phyloP scores from a whole-genome alignment of 2,329 filamentous ascomycete species.

The Diaporthe vexans region DNA sequence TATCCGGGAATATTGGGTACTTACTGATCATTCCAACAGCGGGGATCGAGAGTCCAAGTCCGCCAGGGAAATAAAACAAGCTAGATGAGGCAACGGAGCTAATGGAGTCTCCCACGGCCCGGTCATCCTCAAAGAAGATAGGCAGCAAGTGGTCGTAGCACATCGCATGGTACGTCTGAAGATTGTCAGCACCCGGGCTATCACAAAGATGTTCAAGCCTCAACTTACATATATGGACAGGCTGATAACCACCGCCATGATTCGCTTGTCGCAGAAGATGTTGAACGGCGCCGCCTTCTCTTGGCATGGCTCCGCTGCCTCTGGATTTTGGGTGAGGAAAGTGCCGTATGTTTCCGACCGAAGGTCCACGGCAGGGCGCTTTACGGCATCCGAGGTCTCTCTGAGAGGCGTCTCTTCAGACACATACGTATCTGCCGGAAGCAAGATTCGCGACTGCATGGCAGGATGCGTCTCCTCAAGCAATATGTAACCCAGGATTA shows the following conservation, averaged over 20 bases:
- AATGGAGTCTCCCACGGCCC: slow-evolving; percentile 55
- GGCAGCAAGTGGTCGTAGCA: slow-evolving; percentile 92
- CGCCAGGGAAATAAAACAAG: slow-evolving; percentile 71
- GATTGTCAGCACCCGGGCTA: slow-evolving; percentile 15
- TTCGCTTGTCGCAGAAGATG: slow-evolving; percentile 68
- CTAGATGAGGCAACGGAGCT: slow-evolving; percentile 51
- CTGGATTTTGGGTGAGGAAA: slow-evolving; percentile 64
- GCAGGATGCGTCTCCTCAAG: slow-evolving; percentile 92
- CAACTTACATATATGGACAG: slow-evolving; percentile 79
- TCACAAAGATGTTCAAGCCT: not conserved
- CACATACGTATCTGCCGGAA: slow-evolving; percentile 64
- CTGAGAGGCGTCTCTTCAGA: slow-evolving; percentile 82
- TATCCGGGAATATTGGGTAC: not conserved
- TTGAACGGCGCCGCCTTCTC: slow-evolving; percentile 50
- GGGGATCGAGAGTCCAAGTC: slow-evolving; percentile 73
- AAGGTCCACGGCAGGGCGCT: slow-evolving; percentile 79
- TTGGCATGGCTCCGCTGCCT: slow-evolving; percentile 54
- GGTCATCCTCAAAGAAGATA: slow-evolving; percentile 90
- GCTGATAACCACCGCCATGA: slow-evolving; percentile 83
- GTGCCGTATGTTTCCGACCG: slow-evolving; percentile 86
- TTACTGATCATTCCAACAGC: slow-evolving; percentile 62
- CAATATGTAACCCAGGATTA: slow-evolving; percentile 83
- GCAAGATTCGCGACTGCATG: slow-evolving; percentile 70
- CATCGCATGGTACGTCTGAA: slow-evolving; percentile 88
- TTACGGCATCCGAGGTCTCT: slow-evolving; percentile 80